Evolutionary conservation across 305 asterid genomes (phyloP).

Genomic region (Rubia peregrina): DNA sequence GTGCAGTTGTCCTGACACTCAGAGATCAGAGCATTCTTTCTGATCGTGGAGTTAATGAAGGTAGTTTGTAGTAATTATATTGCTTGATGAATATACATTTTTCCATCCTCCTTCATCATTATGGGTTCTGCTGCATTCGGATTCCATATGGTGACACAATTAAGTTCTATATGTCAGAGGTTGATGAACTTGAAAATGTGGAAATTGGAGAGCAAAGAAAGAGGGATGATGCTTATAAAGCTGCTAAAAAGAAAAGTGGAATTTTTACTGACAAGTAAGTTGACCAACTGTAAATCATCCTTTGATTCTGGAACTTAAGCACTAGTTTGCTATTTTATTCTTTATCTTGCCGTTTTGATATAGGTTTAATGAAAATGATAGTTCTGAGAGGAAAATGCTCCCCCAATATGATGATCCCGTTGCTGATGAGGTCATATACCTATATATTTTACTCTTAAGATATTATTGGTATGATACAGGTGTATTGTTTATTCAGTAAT

Average conservation of each 20-base stretch:
- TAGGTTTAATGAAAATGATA: conserved; percentile 66
- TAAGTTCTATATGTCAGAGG: conserved; percentile 87
- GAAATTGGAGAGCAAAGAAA: conserved; percentile 92
- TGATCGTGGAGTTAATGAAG: conserved; percentile 74
- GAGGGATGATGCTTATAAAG: conserved; percentile 79
- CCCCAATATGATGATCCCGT: conserved; percentile 92
- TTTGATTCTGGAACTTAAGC: not conserved
- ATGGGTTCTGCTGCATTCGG: conserved; percentile 71
- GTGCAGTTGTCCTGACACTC: conserved; percentile 87
- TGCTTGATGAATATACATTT: conserved; percentile 11
- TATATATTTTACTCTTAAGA: not conserved
- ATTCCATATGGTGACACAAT: conserved; percentile 77
- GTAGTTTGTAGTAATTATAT: conserved; percentile 28
- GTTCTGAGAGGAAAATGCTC: conserved; percentile 59
- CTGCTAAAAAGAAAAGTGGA: conserved; percentile 79
- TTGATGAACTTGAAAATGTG: conserved; percentile 93
- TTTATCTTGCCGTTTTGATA: not conserved
- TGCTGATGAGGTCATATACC: conserved; percentile 58
- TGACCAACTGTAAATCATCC: conserved; percentile 6
- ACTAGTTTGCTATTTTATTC: conserved; percentile 12
- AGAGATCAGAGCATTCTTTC: conserved; percentile 92
- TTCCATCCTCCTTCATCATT: conserved; percentile 36
- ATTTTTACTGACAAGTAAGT: conserved; percentile 77
- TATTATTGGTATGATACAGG: not conserved
- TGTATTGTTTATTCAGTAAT: conserved; percentile 17